Evolutionary conservation across 139 green algal genomes (phyloP).

Genomic region (Astrephomene gubernaculifera): DNA sequence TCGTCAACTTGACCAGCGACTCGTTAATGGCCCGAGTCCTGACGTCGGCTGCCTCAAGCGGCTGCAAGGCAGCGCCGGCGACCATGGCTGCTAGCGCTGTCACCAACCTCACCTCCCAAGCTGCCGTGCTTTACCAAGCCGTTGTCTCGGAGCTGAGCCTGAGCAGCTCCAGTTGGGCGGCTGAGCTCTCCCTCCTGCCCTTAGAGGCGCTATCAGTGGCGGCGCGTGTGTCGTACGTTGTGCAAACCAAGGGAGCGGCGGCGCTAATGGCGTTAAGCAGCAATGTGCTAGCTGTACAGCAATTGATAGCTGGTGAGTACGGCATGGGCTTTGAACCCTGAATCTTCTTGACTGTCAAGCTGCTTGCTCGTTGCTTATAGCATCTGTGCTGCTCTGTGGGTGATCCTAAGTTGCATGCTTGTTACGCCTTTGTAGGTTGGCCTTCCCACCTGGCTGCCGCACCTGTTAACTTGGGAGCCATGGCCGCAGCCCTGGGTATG

Average conservation of each 20-base stretch:
- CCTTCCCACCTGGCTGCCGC: neutral
- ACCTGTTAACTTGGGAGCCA: neutral
- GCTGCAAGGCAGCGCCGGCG: neutral
- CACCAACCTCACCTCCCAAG: neutral
- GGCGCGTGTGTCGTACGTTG: constrained; percentile 19
- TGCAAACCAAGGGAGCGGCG: neutral
- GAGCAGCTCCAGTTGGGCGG: neutral
- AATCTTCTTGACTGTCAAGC: too few relatives aligned
- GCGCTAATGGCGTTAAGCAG: neutral
- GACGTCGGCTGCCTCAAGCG: neutral
- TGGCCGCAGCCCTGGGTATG: neutral
- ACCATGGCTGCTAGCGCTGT: neutral
- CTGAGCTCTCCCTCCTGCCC: neutral
- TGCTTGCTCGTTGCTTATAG: too few relatives aligned
- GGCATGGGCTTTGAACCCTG: neutral
- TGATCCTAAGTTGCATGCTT: too few relatives aligned
- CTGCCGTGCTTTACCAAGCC: neutral
- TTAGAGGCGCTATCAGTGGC: neutral
- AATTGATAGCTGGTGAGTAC: neutral
- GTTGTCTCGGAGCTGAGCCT: neutral
- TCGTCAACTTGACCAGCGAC: neutral
- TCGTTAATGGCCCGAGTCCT: neutral
- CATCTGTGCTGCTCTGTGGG: too few relatives aligned
- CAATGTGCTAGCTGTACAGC: neutral
- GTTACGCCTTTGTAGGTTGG: constrained; percentile 18